Conservation (phyloP, 495 filamentous ascomycete species). For the Aspergillus diversus region DNA sequence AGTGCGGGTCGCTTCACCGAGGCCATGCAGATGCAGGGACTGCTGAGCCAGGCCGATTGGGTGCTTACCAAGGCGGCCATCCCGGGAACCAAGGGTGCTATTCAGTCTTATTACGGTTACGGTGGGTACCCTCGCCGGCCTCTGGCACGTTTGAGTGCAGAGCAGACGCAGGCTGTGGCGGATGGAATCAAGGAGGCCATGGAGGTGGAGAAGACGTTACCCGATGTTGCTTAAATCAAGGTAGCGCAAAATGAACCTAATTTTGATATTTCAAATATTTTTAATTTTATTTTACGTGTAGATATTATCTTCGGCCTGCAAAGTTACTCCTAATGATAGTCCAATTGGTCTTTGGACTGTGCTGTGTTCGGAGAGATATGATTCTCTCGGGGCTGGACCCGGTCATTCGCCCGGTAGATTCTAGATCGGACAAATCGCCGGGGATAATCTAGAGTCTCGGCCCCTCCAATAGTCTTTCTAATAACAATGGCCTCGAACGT, state of each 20-base stretch:
- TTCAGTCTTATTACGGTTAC: conserved; percentile 84
- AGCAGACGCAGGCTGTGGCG: conserved; percentile 58
- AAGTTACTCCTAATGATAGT: no score
- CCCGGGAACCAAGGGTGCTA: conserved; percentile 82
- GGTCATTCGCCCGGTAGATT: no score
- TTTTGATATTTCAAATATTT: not conserved
- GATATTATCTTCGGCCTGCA: no score
- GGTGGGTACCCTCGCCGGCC: conserved; percentile 78
- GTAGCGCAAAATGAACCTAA: not conserved
- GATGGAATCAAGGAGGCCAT: conserved; percentile 71
- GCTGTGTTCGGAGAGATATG: no score
- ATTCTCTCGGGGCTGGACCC: no score
- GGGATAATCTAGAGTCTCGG: no score
- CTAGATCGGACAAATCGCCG: no score
- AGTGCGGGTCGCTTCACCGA: conserved; percentile 71
- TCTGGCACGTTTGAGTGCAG: conserved; percentile 63
- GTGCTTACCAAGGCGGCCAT: conserved; percentile 84
- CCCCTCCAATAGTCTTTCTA: no score
- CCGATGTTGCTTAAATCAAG: conserved; percentile 38
- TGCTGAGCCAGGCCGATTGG: conserved; percentile 79
- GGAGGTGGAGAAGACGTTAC: conserved; percentile 60
- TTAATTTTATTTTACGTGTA: not conserved
- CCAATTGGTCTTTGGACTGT: no score
- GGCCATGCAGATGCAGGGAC: conserved; percentile 72
- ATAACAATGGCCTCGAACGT: no score